A percentile compares a stretch with the other conserved stretches of the same genome.
Evolutionary conservation across 1,139 yeast species (phyloP).

Genomic region (Arxiozyma slooffiae): DNA sequence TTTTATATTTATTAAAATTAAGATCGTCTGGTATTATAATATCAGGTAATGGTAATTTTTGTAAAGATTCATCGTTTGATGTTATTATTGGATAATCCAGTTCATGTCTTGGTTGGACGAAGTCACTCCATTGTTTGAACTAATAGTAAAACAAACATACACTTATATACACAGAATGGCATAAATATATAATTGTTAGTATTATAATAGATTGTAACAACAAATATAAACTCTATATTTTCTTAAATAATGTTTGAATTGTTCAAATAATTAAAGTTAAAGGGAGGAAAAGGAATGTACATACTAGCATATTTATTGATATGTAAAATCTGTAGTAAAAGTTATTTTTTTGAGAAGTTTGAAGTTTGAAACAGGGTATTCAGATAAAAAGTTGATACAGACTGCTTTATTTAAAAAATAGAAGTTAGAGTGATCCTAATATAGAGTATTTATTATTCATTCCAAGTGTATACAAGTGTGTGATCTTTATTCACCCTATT

Average conservation of each 20-base stretch:
- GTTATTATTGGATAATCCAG: constrained; percentile 20
- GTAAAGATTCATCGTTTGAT: constrained; percentile 21
- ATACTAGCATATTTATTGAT: neutral
- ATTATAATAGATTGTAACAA: neutral
- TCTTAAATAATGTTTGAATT: neutral
- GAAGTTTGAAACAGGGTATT: too few species aligned
- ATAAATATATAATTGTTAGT: neutral
- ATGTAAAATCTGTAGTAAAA: too few species aligned
- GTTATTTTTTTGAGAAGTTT: neutral
- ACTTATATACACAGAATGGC: neutral
- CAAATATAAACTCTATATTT: too few species aligned
- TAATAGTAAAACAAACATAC: constrained; percentile 1
- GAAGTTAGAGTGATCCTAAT: too few species aligned
- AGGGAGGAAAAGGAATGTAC: neutral
- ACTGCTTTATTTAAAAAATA: too few species aligned
- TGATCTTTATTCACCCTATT: too few species aligned
- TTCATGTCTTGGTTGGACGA: constrained; percentile 28
- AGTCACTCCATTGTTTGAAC: constrained; percentile 32
- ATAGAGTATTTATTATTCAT: too few species aligned
- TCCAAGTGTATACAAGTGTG: too few species aligned
- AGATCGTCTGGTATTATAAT: constrained; percentile 12
- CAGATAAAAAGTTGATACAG: too few species aligned
- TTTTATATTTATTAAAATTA: constrained; percentile 10
- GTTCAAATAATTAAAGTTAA: neutral
- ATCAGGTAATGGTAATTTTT: constrained; percentile 18